A percentile compares a stretch with the other conserved stretches of the same genome.
Evolutionary conservation across 345 rosid species (phyloP).

Genomic region (Turritis glabra): DNA sequence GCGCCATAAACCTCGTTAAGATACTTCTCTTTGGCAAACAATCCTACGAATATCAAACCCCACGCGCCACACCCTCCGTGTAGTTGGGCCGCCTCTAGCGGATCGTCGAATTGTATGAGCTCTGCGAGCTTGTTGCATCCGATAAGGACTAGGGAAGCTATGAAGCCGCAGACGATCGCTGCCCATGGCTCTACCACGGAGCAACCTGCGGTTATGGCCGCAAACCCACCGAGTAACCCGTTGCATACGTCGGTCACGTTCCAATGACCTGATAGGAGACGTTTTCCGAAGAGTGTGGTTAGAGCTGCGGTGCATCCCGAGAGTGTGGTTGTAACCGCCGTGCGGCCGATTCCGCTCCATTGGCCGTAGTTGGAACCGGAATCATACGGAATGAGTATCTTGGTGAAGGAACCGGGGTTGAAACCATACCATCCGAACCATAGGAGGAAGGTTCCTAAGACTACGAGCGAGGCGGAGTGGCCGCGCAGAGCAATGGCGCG

Average conservation of each 20-base stretch:
- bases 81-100: constrained; percentile 77
- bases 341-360: constrained; percentile 83
- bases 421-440: constrained; percentile 93
- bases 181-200: constrained; percentile 96
- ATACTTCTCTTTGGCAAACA: constrained; percentile 62
- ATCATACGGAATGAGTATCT: constrained; percentile 40
- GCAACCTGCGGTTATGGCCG: constrained; percentile 84
- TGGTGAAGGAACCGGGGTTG: constrained; percentile 69
- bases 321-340: constrained; percentile 87
- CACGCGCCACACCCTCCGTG: constrained; percentile 96
- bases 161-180: constrained; percentile 81
- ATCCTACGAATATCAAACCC: constrained; percentile 81
- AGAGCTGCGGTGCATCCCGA: constrained; percentile 87
- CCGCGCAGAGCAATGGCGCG: constrained; percentile 47
- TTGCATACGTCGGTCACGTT: constrained; percentile 88
- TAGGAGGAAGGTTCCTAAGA: constrained; percentile 70
- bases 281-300: constrained; percentile 78
- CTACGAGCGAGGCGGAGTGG: constrained; percentile 72
- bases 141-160: constrained; percentile 65
- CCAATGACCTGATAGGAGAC: constrained; percentile 83
- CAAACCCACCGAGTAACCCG: constrained; percentile 88
- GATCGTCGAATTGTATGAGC: constrained; percentile 60
- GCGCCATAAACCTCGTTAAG: constrained; percentile 56
- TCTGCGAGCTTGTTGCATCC: constrained; percentile 78
- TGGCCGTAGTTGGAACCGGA: constrained; percentile 54